Base-by-base conservation (phyloP, 306 rosid species). In the Arachis hypogaea region DNA sequence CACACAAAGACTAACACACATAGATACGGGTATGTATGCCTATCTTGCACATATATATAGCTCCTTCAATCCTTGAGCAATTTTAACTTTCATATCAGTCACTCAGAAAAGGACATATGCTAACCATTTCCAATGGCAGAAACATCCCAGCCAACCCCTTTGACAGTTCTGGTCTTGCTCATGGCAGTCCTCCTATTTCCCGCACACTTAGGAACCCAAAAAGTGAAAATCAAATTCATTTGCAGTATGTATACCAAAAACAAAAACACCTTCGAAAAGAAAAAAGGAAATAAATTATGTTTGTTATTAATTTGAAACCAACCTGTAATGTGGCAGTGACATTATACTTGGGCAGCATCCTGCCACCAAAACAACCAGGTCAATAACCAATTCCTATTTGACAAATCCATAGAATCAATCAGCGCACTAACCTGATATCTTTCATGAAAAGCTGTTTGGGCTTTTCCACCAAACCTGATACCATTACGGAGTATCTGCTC, bases 181-280 rank as follows among this genome's bases (percentile, higher is more conserved):
- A 94, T 94, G 29, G 96, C 96, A 7, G 96, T 94, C 85, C 98
- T 88, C 74, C 98, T 82, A 54, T 94, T 94, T 68, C 98, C 98
- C 46, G 98, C 98, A 69, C 98, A 94, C 97, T 94, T 82, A 4
- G 29, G 50, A 40, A 68, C 36, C 73, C 73, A 70, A 5, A 65
- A 11, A 81, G 46, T 44, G 51, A 72, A 60, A 51, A n/a, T 41
- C 29, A 63, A 69, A 69, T 57, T 10, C 75, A 41, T 55, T 82
- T 52, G 45, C 61, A 67, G 45, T 16, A 59, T 43, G 46, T 10
- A 33, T 29, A 4, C 38, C 65, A 71, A 76, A 66, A 41, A 45
- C 47, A 72, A 68, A 33, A 58, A 63, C 40, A 43, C 64, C 69
- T 28, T 49, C 51, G 28, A 51, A 71, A 50, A 51, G 2, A 43